These are phyloP conservation scores for Ophiosphaerella narmari DNA, from an alignment of 2,329 filamentous ascomycete species.

Conservation along the genomic window DNA sequence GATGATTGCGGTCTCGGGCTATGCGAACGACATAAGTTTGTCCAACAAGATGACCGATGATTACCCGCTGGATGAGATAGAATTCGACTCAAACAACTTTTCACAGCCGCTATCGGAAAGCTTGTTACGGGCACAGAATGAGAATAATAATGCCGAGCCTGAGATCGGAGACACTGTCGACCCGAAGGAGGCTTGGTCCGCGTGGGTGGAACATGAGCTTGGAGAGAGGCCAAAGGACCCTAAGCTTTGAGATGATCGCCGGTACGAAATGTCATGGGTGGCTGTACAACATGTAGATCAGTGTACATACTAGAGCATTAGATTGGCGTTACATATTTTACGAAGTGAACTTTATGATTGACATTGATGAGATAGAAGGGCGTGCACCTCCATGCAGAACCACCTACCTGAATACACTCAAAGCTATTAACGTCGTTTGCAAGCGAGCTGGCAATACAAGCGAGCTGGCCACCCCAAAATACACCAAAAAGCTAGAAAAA, in stretches of 20 bases:
- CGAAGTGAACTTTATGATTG: neutral
- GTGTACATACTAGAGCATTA: conserved; percentile 10
- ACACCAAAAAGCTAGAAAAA: too few species aligned
- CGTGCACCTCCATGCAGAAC: neutral
- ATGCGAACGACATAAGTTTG: conserved; percentile 20
- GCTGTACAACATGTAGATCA: conserved; percentile 9
- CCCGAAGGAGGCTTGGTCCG: conserved; percentile 27
- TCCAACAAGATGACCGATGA: neutral
- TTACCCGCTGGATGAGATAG: neutral
- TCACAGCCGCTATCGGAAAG: conserved; percentile 4
- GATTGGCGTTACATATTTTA: conserved; percentile 7
- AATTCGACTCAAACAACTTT: conserved; percentile 10
- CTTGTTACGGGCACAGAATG: neutral
- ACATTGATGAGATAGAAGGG: neutral
- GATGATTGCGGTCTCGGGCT: conserved; percentile 36
- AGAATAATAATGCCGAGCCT: neutral
- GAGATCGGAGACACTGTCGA: neutral
- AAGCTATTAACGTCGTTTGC: too few species aligned
- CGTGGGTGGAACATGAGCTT: conserved; percentile 37
- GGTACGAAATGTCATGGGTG: neutral
- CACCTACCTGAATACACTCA: too few species aligned
- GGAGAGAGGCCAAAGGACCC: conserved; percentile 28
- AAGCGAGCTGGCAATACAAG: too few species aligned
- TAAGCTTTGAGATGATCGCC: conserved; percentile 11
- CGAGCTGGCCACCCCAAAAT: too few species aligned